Percentiles rank a stretch among this genome's conserved stretches.
Evolutionary conservation across 2,329 filamentous ascomycete genomes (phyloP).

Genomic region (Cryphonectria nitschkei): DNA sequence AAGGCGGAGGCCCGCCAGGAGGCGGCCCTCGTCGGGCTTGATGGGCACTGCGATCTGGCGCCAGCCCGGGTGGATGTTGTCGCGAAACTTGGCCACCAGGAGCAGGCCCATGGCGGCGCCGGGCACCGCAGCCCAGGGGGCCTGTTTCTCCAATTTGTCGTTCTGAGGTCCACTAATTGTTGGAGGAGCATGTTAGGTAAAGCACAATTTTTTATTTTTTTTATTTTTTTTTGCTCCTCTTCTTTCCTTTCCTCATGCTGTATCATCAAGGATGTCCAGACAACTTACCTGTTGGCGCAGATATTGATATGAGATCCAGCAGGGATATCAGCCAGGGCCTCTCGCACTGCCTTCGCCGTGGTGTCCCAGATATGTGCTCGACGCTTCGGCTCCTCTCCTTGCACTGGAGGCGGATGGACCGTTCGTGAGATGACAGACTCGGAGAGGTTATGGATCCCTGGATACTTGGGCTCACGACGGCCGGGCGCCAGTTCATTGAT

Average conservation of each 20-base stretch:
- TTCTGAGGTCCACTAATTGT: background rate
- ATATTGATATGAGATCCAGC: conserved; percentile 22
- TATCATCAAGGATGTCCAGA: background rate
- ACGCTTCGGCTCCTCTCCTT: background rate
- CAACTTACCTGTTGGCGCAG: conserved; percentile 21
- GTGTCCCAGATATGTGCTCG: conserved; percentile 8
- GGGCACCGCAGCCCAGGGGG: conserved; percentile 20
- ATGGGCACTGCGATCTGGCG: conserved; percentile 26
- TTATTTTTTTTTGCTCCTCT: too few relatives aligned
- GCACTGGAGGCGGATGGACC: background rate
- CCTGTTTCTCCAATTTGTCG: conserved; percentile 6
- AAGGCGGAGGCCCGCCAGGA: conserved; percentile 22
- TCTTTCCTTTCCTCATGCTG: background rate
- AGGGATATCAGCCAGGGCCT: conserved; percentile 17
- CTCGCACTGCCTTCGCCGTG: conserved; percentile 3
- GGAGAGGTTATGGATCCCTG: conserved; percentile 21
- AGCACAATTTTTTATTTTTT: too few relatives aligned
- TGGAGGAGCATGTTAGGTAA: too few relatives aligned
- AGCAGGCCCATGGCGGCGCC: conserved; percentile 19
- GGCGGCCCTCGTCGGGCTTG: conserved; percentile 15
- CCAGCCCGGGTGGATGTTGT: conserved; percentile 25
- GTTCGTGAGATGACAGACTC: conserved; percentile 16
- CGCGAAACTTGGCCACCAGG: conserved; percentile 23
- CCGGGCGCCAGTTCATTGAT: conserved; percentile 9
- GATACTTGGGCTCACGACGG: conserved; percentile 20